Conservation (phyloP, 1,139 yeast genomes). For the Kodamaea sp. region DNA sequence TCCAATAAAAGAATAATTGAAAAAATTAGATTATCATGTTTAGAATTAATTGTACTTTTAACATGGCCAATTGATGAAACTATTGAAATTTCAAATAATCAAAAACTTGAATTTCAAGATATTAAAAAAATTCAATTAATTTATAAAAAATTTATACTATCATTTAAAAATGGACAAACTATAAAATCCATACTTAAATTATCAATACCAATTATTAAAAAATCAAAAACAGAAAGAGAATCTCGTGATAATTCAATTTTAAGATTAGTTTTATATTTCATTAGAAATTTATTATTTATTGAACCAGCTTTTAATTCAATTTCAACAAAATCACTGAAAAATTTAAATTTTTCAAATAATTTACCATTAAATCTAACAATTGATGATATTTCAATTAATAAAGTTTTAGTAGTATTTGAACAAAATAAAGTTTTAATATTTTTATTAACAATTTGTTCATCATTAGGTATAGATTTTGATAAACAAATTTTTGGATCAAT, state of each 20-base stretch:
- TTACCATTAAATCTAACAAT: slow-evolving; percentile 52
- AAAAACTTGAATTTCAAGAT: slow-evolving; percentile 54
- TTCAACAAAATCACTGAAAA: slow-evolving; percentile 36
- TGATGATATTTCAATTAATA: slow-evolving; percentile 68
- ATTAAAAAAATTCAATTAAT: slow-evolving; percentile 61
- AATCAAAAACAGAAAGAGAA: slow-evolving; percentile 54
- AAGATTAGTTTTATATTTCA: slow-evolving; percentile 65
- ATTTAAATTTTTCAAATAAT: slow-evolving; percentile 28
- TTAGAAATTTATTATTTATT: slow-evolving; percentile 72
- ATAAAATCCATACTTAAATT: slow-evolving; percentile 69
- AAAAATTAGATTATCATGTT: slow-evolving; percentile 62
- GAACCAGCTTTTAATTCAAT: slow-evolving; percentile 61
- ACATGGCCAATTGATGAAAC: slow-evolving; percentile 73
- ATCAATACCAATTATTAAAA: slow-evolving; percentile 62
- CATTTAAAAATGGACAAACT: slow-evolving; percentile 56
- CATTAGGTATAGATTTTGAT: slow-evolving; percentile 63
- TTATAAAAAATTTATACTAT: slow-evolving; percentile 68
- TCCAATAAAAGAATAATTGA: slow-evolving; percentile 40
- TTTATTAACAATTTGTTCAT: slow-evolving; percentile 62
- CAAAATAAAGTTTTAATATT: slow-evolving; percentile 71
- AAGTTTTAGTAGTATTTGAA: slow-evolving; percentile 55
- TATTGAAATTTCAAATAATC: slow-evolving; percentile 50
- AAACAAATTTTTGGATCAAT: slow-evolving; percentile 57
- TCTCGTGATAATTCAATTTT: slow-evolving; percentile 71
- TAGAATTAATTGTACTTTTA: slow-evolving; percentile 78